Percentiles rank a stretch among this genome's conserved stretches.
Conservation (phyloP, 495 filamentous ascomycete species). For the Diplogelasinospora grovesii region DNA sequence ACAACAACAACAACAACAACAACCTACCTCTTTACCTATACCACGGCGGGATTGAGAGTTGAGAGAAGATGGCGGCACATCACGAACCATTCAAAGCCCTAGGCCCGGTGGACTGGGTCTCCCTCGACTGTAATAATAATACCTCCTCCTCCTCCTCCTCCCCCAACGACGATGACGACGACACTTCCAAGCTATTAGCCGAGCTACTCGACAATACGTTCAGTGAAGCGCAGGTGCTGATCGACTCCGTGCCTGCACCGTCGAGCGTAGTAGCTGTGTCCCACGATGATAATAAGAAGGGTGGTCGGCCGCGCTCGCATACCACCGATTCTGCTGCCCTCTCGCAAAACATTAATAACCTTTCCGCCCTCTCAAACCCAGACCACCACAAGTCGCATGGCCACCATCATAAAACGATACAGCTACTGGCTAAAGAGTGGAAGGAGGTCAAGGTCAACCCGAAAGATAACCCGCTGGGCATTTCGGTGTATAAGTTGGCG, state of each 20-base stretch:
- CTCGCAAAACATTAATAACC: no score
- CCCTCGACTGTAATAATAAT: constrained; percentile 39
- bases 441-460: constrained; percentile 69
- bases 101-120: constrained; percentile 60
- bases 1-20: no score
- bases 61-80: no score
- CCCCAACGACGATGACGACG: no score
- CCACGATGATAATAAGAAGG: constrained; percentile 23
- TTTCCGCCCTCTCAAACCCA: no score
- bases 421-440: constrained; percentile 58
- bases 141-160: no score
- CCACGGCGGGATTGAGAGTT: no score
- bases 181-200: no score
- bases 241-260: constrained; percentile 63
- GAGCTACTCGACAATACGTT: constrained; percentile 56
- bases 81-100: constrained; percentile 71
- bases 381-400: no score
- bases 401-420: constrained; percentile 14
- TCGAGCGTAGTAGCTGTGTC: not conserved
- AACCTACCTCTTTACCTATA: no score
- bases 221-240: constrained; percentile 56
- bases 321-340: not conserved
- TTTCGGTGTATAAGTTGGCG: constrained; percentile 72
- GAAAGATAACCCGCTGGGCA: constrained; percentile 64
- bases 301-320: constrained; percentile 21